Evolutionary conservation across 1,284 basidiomycete genomes (phyloP).

Genomic region (Apiotrichum siamense): DNA sequence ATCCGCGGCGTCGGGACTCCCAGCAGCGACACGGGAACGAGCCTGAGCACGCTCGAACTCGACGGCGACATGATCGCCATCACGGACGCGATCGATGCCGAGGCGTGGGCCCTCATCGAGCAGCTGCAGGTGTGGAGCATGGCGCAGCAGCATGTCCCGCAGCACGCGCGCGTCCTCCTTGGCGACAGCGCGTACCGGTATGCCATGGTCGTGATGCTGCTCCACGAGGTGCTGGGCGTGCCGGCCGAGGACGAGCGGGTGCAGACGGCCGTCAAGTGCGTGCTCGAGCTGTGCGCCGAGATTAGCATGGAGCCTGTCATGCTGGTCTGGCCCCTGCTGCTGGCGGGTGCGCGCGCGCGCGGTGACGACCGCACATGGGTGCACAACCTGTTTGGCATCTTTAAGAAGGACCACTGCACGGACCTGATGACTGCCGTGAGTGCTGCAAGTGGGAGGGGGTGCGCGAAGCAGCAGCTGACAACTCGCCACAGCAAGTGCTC

Average conservation of each 20-base stretch:
- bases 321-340: constrained; percentile 22
- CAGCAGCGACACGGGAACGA: background rate
- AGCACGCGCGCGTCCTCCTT: constrained; percentile 12
- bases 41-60: background rate
- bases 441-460: background rate
- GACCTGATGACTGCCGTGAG: constrained; percentile 17
- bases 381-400: constrained; percentile 6
- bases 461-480: background rate
- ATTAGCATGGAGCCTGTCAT: constrained; percentile 16
- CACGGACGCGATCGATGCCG: constrained; percentile 1
- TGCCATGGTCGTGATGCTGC: constrained; percentile 12
- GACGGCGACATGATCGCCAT: constrained; percentile 4
- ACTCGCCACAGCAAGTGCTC: constrained; percentile 1
- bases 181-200: constrained; percentile 21
- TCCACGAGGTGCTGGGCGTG: constrained; percentile 12
- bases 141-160: constrained; percentile 4
- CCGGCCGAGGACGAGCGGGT: background rate
- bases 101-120: constrained; percentile 6
- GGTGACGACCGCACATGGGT: constrained; percentile 10
- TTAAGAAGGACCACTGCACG: constrained; percentile 13
- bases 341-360: constrained; percentile 11
- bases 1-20: background rate
- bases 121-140: constrained; percentile 11
- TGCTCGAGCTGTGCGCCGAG: constrained; percentile 23
- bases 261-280: constrained; percentile 11